Evolutionary conservation across 352 stramenopile genomes (phyloP), one percentile per base, ranked within the genome.

Genomic region (Pythium dissimile): DNA sequence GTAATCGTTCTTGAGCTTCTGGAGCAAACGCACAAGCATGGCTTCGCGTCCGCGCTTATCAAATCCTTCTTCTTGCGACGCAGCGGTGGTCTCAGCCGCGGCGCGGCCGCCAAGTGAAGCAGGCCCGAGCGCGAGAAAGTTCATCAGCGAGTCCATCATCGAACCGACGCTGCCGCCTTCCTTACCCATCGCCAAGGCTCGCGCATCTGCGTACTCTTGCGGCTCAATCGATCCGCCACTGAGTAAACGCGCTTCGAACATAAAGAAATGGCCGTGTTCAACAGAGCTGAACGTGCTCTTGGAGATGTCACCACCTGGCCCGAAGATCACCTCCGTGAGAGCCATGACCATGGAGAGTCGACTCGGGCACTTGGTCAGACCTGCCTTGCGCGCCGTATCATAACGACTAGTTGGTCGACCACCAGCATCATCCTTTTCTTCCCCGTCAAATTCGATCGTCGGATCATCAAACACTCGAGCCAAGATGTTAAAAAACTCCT

Each of bases 111-210:
- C 52, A 10, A 94, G 66, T 1, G 83, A 89, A 16, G 80, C 74
- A 30, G 85, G 81, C 3, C 85, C 85, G 16, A 90, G 70, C 32
- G 85, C 85, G 23, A 95, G 58, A 59, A 95, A 95, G 57, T 89
- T 92, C 85, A 95, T 91, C 37, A 95, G 56, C 32, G 82, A 91
- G 56, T 95, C 79, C 83, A 95, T 93, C 82, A 95, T 92, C 2
- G 74, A 88, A 27, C 46, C 59, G 21, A 70, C 73, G 56, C 49
- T 61, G 20, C 59, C 75, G 10, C 63, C 70, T 35, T 69, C 60
- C 26, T 84, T 62, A 32, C 77, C 76, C 54, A 84, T 76, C 7
- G 77, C 76, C 24, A 80, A 46, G 11, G 70, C 75, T 59, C 81
- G 81, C 2, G 80, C 77, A 54, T 88, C 81, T 1, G 84, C 85